Evolutionary conservation across 2,329 filamentous ascomycete species (phyloP).

Genomic region (Taxawa tesnikishii): DNA sequence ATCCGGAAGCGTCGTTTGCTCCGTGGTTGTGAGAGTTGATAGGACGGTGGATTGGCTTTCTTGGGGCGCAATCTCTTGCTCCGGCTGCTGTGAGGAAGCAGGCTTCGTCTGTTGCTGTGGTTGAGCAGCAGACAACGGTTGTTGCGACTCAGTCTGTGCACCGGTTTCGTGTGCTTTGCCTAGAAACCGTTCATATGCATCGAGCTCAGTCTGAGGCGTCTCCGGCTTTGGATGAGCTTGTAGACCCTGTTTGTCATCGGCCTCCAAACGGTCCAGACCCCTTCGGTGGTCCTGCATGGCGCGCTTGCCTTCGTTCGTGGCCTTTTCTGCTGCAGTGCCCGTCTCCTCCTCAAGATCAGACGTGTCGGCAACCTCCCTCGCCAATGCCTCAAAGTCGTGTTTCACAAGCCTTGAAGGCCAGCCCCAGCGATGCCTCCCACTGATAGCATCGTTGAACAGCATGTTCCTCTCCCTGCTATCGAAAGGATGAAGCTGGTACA

Average conservation of each 20-base stretch:
- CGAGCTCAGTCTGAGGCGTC: conserved; percentile 32
- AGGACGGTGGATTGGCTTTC: conserved; percentile 24
- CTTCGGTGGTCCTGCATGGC: too few relatives aligned
- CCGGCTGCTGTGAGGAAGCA: neutral
- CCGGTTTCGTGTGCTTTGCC: conserved; percentile 6
- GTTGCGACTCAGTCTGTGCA: neutral
- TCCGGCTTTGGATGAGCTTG: too few relatives aligned
- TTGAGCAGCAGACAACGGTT: neutral
- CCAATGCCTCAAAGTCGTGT: conserved; percentile 9
- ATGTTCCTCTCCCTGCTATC: conserved; percentile 7
- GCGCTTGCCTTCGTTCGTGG: too few relatives aligned
- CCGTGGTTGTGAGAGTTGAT: conserved; percentile 45
- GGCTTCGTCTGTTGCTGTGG: neutral
- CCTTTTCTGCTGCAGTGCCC: neutral
- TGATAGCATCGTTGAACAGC: conserved; percentile 7
- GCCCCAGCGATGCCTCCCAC: conserved; percentile 2
- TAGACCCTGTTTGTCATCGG: conserved; percentile 9
- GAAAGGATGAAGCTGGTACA: conserved; percentile 6
- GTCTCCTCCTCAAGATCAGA: conserved; percentile 5
- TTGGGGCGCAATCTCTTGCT: neutral
- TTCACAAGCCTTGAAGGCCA: conserved; percentile 5
- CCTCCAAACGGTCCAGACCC: too few relatives aligned
- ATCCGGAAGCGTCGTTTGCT: conserved; percentile 41
- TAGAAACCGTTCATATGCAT: conserved; percentile 40
- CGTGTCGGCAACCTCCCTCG: conserved; percentile 9